Evolutionary conservation across 2,329 filamentous ascomycete species (phyloP).

Genomic region (Beauveria australis): DNA sequence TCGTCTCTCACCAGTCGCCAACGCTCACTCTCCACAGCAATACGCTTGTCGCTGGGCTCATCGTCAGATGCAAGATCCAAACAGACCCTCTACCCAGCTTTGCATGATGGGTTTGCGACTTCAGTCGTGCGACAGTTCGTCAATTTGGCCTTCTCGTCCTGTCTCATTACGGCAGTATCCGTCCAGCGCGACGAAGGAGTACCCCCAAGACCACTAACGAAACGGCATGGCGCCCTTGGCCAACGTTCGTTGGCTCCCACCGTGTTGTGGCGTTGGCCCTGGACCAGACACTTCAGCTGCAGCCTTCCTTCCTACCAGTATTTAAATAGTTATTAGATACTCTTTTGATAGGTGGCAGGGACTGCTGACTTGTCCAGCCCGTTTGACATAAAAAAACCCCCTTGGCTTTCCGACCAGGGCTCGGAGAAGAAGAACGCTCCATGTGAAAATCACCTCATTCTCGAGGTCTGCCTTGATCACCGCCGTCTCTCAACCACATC

Average conservation of each 20-base stretch:
- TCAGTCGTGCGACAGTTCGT: background rate
- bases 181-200: background rate
- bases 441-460: background rate
- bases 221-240: constrained; percentile 1
- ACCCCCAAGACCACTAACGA: background rate
- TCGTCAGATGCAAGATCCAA: background rate
- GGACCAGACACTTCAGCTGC: background rate
- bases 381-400: background rate
- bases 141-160: background rate
- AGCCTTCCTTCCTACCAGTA: background rate
- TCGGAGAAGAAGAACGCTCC: background rate
- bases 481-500: background rate
- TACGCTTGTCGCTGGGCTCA: background rate
- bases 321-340: background rate
- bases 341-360: background rate
- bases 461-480: background rate
- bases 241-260: constrained; percentile 1
- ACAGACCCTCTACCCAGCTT: background rate
- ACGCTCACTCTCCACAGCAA: background rate
- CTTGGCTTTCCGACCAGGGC: background rate
- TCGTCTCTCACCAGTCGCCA: background rate
- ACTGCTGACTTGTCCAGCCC: background rate
- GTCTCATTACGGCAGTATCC: background rate
- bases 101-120: background rate
- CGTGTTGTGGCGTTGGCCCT: background rate